Conservation (phyloP, 2,329 filamentous ascomycete species). For the Beauveria sp. region DNA sequence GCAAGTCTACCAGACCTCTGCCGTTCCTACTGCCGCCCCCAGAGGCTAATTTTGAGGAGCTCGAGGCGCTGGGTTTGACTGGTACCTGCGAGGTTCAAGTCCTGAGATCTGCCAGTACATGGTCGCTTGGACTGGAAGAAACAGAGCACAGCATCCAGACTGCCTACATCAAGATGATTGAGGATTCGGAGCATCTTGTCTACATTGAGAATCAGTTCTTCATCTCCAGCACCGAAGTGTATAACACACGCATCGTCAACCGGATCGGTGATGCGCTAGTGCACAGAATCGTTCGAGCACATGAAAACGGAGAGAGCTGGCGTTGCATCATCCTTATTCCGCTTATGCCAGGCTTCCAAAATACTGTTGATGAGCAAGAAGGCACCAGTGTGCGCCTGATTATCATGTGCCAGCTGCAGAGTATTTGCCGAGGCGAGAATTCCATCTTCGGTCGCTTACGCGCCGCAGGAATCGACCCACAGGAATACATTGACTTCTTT, state of each 20-base stretch:
- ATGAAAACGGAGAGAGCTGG: slow-evolving; percentile 82
- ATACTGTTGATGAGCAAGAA: slow-evolving; percentile 87
- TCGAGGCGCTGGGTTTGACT: slow-evolving; percentile 79
- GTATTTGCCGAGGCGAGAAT: slow-evolving; percentile 84
- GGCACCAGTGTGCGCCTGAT: slow-evolving; percentile 92
- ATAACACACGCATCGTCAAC: slow-evolving; percentile 83
- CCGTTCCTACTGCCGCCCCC: slow-evolving; percentile 90
- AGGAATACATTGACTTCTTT: slow-evolving; percentile 94
- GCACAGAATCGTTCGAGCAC: slow-evolving; percentile 78
- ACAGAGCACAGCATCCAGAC: slow-evolving; percentile 94
- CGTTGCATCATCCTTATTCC: slow-evolving; percentile 84
- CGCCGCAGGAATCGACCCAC: slow-evolving; percentile 75
- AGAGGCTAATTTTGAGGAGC: slow-evolving; percentile 78
- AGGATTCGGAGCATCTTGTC: slow-evolving; percentile 91
- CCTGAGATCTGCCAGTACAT: slow-evolving; percentile 77
- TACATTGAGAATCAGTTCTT: slow-evolving; percentile 99
- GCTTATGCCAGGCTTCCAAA: slow-evolving; percentile 97
- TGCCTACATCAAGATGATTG: slow-evolving; percentile 90
- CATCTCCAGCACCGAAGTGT: slow-evolving; percentile 83
- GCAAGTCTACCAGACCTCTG: slow-evolving; percentile 87
- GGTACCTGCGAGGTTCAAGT: slow-evolving; percentile 97
- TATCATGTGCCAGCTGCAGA: slow-evolving; percentile 94
- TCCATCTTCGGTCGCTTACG: slow-evolving; percentile 86
- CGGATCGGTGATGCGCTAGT: slow-evolving; percentile 91
- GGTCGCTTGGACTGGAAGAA: slow-evolving; percentile 84